Base-by-base conservation (phyloP, 2,329 filamentous ascomycete species). In the Pseudogymnoascus verrucosus region DNA sequence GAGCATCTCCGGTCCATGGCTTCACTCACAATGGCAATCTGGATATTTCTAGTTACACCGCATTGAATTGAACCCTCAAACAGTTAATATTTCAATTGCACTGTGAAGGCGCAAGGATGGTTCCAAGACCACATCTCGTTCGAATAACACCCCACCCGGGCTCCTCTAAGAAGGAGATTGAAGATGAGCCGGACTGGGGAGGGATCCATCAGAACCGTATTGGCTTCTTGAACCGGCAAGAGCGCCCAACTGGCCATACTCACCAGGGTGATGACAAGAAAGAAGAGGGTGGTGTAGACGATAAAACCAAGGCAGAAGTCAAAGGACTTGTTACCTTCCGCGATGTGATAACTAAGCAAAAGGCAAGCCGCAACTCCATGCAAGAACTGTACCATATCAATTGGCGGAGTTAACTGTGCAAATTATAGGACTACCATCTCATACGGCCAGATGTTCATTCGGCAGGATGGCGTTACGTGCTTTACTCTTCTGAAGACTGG, bases 381-480 rank as follows among this genome's bases (percentile, higher is more conserved):
- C 10, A 21, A 23, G n/a, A n/a, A 16, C 19, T 34, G 44, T 12
- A 39, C 12, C 31, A 44, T 19, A 16, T 31, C 60, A 7, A 42
- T 19, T 31, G 21, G 60, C 37, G 14, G 21, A 61, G 12, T 21
- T 61, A 61, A 44, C 39, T 16, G 21, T 23, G 14, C 7, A 14
- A 31, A 60, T 11, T 51, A 23, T 62, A 79, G 70, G 76, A 82
- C 64, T 76, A 80, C 44, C 76, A 80, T 68, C 67, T 82, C 3
- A 66, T 73, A 0, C 71, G 77, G 51, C 78, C 79, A 0, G 74
- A 78, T 16, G 75, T 78, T 34, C 76, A 77, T 62, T 77, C 79
- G 3, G 61, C 75, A 4, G 78, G 78, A 6, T 83, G 81, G 80
- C 73, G 81, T 37, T 81, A 78, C 67, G 78, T 82, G 10, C 70